Evolutionary conservation across 441 rosid species (phyloP).

Genomic region (Populus tomentosa): DNA sequence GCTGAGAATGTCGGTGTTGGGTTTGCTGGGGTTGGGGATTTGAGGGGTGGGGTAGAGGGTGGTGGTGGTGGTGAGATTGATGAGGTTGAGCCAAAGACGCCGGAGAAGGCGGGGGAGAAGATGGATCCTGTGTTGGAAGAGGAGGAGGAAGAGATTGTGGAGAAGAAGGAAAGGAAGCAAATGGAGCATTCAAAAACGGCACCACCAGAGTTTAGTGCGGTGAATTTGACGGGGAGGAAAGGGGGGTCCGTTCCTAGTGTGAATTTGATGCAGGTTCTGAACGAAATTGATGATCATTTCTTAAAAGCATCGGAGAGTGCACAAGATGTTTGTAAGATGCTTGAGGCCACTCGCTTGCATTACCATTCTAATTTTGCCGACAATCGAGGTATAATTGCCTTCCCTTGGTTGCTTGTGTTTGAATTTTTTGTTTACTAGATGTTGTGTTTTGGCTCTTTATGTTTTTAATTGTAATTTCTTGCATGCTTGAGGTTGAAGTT

Average conservation of each 20-base stretch:
- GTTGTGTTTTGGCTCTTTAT: not conserved
- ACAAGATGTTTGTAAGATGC: conserved; percentile 83
- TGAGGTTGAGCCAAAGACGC: conserved; percentile 30
- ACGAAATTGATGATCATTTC: conserved; percentile 78
- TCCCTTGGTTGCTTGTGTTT: not conserved
- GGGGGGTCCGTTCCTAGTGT: conserved; percentile 23
- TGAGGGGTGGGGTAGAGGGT: not conserved
- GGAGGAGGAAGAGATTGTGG: conserved; percentile 13
- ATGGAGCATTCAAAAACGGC: conserved; percentile 62
- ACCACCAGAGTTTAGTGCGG: conserved; percentile 47
- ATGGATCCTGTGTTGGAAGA: conserved; percentile 29
- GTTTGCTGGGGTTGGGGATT: conserved; percentile 20
- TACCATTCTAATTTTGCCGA: conserved; percentile 96
- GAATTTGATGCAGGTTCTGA: conserved; percentile 52
- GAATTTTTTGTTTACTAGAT: not conserved
- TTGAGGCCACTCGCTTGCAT: conserved; percentile 90
- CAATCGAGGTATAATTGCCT: conserved; percentile 50
- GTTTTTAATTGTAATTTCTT: not conserved
- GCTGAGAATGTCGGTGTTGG: conserved; percentile 16
- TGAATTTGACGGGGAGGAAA: conserved; percentile 17
- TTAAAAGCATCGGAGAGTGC: conserved; percentile 85
- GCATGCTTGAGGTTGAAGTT: not conserved
- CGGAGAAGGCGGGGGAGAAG: conserved; percentile 42
- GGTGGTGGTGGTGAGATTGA: conserved; percentile 18
- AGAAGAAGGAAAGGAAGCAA: conserved; percentile 34